Conservation (phyloP, 2,329 filamentous ascomycete genomes). For the Madurella fahalii region DNA sequence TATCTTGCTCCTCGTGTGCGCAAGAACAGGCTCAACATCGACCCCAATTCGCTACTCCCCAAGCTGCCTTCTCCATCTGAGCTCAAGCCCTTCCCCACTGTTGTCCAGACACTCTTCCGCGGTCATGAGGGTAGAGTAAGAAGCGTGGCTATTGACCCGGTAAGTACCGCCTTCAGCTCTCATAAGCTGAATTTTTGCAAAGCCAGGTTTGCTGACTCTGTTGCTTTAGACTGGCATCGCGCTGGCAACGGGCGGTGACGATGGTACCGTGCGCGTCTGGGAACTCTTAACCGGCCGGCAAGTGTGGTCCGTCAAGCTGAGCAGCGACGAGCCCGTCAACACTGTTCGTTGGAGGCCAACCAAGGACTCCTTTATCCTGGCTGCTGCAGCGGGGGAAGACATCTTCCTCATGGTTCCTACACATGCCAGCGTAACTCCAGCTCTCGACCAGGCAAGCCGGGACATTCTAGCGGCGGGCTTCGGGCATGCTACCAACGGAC, state of each 20-base stretch:
- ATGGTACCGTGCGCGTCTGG: slow-evolving; percentile 90
- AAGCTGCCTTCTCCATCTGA: slow-evolving; percentile 92
- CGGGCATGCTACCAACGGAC: slow-evolving; percentile 71
- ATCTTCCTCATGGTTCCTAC: slow-evolving; percentile 80
- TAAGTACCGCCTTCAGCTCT: slow-evolving; percentile 48
- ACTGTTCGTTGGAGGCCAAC: slow-evolving; percentile 85
- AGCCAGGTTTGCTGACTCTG: background rate
- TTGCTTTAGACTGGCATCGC: slow-evolving; percentile 20
- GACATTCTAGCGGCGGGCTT: slow-evolving; percentile 84
- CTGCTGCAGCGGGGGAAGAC: slow-evolving; percentile 78
- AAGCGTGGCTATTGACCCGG: slow-evolving; percentile 84
- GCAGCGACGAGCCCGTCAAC: slow-evolving; percentile 74
- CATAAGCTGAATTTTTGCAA: background rate
- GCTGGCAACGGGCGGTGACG: slow-evolving; percentile 86
- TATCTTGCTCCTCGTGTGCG: slow-evolving; percentile 91
- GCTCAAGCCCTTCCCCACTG: slow-evolving; percentile 88
- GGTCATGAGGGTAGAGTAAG: slow-evolving; percentile 88
- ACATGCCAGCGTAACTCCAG: slow-evolving; percentile 56
- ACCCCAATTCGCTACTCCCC: slow-evolving; percentile 85
- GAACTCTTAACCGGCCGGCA: slow-evolving; percentile 81
- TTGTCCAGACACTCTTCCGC: slow-evolving; percentile 79
- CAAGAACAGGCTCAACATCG: slow-evolving; percentile 93
- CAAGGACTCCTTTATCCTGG: slow-evolving; percentile 74
- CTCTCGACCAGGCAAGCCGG: slow-evolving; percentile 68
- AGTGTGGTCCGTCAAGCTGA: slow-evolving; percentile 78